These are phyloP conservation scores for Orbilia quercus DNA, from an alignment of 2,329 filamentous ascomycete genomes.

Conservation along the genomic window DNA sequence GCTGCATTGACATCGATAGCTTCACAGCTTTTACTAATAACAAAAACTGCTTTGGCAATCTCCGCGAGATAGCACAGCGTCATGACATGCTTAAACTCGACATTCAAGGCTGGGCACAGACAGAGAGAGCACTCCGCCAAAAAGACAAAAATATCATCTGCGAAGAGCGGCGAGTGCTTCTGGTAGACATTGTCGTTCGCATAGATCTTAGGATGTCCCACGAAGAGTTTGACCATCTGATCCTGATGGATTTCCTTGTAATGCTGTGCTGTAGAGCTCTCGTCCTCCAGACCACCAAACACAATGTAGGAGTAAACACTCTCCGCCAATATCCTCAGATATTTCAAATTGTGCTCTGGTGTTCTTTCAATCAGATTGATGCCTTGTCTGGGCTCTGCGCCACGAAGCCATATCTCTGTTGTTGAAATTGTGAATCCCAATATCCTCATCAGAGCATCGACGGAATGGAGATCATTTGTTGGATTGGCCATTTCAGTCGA, in stretches of 20 bases:
- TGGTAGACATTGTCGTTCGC: constrained; percentile 64
- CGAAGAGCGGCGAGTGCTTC: constrained; percentile 69
- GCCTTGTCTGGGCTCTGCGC: constrained; percentile 77
- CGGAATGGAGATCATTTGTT: constrained; percentile 56
- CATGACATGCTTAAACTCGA: constrained; percentile 82
- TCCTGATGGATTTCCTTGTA: constrained; percentile 75
- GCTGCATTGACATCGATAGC: constrained; percentile 33
- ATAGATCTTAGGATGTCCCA: constrained; percentile 66
- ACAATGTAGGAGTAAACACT: constrained; percentile 87
- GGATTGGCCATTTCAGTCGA: constrained; percentile 37
- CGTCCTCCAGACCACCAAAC: constrained; percentile 75
- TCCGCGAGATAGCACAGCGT: constrained; percentile 90
- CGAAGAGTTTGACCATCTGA: constrained; percentile 81
- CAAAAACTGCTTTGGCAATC: constrained; percentile 80
- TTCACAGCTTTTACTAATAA: constrained; percentile 64
- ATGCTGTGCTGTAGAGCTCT: constrained; percentile 74
- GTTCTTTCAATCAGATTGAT: constrained; percentile 84
- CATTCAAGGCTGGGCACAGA: constrained; percentile 73
- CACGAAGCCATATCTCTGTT: constrained; percentile 90
- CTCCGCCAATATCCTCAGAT: constrained; percentile 87
- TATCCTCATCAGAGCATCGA: constrained; percentile 72
- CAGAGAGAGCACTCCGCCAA: constrained; percentile 81
- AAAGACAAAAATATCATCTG: constrained; percentile 80
- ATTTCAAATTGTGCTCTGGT: constrained; percentile 82
- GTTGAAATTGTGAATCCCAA: constrained; percentile 88